A percentile compares a stretch with the other conserved stretches of the same genome.
These are phyloP conservation scores for Vaccinium vitisidaea DNA, from an alignment of 148 eudicot genomes.

Conservation along the genomic window DNA sequence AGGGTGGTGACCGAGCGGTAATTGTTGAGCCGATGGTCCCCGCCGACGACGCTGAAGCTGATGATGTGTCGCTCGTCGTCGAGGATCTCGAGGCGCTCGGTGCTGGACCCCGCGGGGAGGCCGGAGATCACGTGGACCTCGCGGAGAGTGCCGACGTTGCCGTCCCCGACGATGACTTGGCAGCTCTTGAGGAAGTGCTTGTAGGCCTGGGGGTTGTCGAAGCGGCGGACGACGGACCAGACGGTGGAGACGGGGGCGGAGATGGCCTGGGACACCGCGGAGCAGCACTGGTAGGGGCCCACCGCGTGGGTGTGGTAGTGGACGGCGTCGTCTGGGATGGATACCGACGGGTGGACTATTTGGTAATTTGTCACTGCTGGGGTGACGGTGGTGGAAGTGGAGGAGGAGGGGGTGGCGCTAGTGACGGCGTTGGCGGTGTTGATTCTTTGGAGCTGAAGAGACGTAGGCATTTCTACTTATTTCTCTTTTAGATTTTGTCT, in stretches of 20 bases:
- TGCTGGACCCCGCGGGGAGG: constrained; percentile 71
- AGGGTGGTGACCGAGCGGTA: constrained; percentile 78
- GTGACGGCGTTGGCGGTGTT: constrained; percentile 21
- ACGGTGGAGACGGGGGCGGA: constrained; percentile 50
- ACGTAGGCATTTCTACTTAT: constrained; percentile 45
- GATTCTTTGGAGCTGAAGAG: constrained; percentile 46
- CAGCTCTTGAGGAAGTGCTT: constrained; percentile 77
- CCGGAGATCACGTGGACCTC: constrained; percentile 83
- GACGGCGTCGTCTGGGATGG: constrained; percentile 30
- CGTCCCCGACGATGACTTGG: constrained; percentile 54
- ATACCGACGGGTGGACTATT: constrained; percentile 25
- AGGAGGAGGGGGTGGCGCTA: neutral
- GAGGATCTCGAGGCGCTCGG: constrained; percentile 74
- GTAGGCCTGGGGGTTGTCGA: constrained; percentile 76
- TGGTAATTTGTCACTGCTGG: neutral
- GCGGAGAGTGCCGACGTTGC: constrained; percentile 58
- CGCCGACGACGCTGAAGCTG: constrained; percentile 75
- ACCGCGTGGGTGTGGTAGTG: constrained; percentile 56
- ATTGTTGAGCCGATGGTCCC: constrained; percentile 72
- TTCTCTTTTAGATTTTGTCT: neutral
- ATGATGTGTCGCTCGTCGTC: constrained; percentile 62
- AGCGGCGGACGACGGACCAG: constrained; percentile 66
- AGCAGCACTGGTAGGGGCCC: constrained; percentile 52
- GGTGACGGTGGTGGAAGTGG: constrained; percentile 8
- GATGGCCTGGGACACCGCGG: constrained; percentile 48